phyloP scores from a whole-genome alignment of 208 protist genomes.

The Trypanosoma boissoni region DNA sequence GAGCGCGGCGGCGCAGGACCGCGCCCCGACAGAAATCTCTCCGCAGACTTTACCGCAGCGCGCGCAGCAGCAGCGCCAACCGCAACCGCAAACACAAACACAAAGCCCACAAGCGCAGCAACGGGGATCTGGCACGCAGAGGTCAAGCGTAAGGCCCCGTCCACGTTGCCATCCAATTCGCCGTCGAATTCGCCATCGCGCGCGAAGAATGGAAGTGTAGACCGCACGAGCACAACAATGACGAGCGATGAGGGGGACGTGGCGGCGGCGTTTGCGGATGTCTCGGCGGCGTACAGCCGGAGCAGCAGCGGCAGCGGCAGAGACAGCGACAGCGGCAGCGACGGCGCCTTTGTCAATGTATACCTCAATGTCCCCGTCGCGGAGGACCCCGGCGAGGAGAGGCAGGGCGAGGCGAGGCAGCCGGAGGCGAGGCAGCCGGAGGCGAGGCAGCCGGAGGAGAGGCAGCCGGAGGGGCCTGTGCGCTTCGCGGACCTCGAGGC shows the following conservation, averaged over 20 bases:
- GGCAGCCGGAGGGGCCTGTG: neutral
- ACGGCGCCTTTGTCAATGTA: slow-evolving; percentile 4
- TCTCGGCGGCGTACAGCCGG: no score
- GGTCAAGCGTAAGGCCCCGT: no score
- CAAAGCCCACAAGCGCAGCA: no score
- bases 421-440: neutral
- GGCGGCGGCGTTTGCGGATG: no score
- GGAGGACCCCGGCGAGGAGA: neutral
- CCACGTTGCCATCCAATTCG: no score
- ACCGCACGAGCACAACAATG: no score
- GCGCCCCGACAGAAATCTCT: neutral
- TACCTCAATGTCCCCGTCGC: slow-evolving; percentile 10
- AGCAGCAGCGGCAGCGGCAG: neutral
- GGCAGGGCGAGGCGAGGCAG: neutral
- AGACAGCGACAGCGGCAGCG: neutral
- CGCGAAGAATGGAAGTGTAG: no score
- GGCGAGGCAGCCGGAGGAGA: neutral
- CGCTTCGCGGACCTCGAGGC: slow-evolving; percentile 40
- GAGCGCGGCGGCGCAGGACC: neutral
- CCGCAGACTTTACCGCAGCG: slow-evolving; percentile 13
- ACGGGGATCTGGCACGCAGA: no score
- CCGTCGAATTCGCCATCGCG: no score
- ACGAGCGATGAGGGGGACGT: no score
- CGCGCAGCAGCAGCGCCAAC: neutral
- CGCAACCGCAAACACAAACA: neutral